Evolutionary conservation across 208 protist species (phyloP).

Genomic region (Herpetomonas tarakana): DNA sequence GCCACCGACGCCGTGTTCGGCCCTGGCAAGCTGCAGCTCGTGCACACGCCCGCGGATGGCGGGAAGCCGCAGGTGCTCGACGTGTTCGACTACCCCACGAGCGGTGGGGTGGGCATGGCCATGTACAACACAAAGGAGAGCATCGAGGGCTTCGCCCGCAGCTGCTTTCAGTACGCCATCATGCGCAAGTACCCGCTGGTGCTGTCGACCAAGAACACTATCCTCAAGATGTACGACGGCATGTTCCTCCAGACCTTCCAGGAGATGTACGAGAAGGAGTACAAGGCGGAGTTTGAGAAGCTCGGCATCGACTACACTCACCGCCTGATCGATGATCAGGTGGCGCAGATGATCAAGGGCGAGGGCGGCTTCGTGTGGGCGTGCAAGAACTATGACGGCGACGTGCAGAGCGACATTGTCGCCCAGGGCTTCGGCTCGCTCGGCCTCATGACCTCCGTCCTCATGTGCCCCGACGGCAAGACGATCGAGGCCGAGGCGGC

Average conservation of each 20-base stretch:
- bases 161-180: constrained; percentile 94
- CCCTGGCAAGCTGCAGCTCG: constrained; percentile 91
- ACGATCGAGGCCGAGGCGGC: constrained; percentile 97
- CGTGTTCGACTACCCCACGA: constrained; percentile 89
- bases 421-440: constrained; percentile 97
- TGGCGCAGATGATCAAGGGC: constrained; percentile 94
- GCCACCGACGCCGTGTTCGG: constrained; percentile 91
- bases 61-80: constrained; percentile 48
- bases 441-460: constrained; percentile 98
- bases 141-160: constrained; percentile 93
- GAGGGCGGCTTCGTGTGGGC: constrained; percentile 96
- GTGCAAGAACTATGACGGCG: constrained; percentile 99
- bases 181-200: constrained; percentile 90
- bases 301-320: constrained; percentile 93
- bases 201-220: constrained; percentile 98
- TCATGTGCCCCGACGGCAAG: constrained; percentile 96
- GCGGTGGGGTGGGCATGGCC: constrained; percentile 87
- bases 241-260: constrained; percentile 97
- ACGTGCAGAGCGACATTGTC: constrained; percentile 98
- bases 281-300: constrained; percentile 86
- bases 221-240: constrained; percentile 98
- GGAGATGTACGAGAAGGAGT: constrained; percentile 90
- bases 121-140: constrained; percentile 98
- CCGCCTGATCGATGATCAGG: constrained; percentile 98
- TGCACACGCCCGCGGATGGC: constrained; percentile 90